A percentile compares a stretch with the other conserved stretches of the same genome.
These are phyloP conservation scores for Lactarius hatsudake DNA, from an alignment of 768 basidiomycete genomes.

Conservation along the genomic window DNA sequence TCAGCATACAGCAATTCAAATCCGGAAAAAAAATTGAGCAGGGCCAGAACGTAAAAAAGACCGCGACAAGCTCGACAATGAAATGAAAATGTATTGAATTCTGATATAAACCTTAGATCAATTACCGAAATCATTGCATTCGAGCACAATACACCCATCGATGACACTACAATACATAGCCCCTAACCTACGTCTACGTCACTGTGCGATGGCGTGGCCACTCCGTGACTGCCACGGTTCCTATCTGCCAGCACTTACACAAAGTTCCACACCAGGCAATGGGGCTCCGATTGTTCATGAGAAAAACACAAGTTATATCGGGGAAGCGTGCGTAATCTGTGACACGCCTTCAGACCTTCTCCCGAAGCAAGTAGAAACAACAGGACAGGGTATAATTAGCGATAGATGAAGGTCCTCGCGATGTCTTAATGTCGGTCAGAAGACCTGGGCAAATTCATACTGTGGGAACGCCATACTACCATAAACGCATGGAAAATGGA, in stretches of 20 bases:
- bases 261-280: neutral
- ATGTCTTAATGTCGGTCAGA: neutral
- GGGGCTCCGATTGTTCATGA: neutral
- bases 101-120: neutral
- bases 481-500: neutral
- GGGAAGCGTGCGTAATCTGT: neutral
- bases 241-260: neutral
- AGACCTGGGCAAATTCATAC: neutral
- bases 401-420: neutral
- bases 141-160: neutral
- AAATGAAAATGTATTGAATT: neutral
- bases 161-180: neutral
- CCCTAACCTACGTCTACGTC: neutral
- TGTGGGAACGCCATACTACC: neutral
- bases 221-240: neutral
- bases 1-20: neutral
- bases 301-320: neutral
- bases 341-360: neutral
- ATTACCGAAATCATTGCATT: neutral
- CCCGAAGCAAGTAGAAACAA: neutral
- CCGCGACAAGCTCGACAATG: neutral
- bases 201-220: neutral
- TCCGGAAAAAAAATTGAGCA: neutral
- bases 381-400: neutral
- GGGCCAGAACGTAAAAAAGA: conserved; percentile 2